These are phyloP conservation scores for Exutisphaerella laricina DNA, from an alignment of 2,329 filamentous ascomycete genomes.

Conservation along the genomic window DNA sequence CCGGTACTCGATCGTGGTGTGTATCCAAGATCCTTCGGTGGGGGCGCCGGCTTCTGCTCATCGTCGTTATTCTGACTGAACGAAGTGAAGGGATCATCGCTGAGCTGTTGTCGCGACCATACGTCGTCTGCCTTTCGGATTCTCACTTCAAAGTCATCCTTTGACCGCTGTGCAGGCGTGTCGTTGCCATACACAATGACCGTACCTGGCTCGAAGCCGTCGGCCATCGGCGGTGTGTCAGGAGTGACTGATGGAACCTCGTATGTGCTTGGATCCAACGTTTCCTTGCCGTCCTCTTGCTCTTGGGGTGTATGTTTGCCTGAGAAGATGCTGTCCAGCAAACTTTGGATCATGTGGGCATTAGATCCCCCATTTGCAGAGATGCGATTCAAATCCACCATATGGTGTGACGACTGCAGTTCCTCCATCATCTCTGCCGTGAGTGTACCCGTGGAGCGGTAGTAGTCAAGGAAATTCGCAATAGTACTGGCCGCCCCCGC, in stretches of 20 bases:
- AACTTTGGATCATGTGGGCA: constrained; percentile 31
- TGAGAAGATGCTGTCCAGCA: constrained; percentile 31
- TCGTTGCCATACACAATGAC: constrained; percentile 29
- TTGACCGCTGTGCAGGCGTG: constrained; percentile 4
- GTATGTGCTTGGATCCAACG: constrained; percentile 23
- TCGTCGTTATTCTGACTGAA: constrained; percentile 24
- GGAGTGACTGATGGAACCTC: constrained; percentile 30
- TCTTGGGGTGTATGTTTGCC: constrained; percentile 10
- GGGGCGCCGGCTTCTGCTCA: constrained; percentile 37
- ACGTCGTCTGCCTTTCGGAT: constrained; percentile 30
- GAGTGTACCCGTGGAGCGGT: constrained; percentile 28
- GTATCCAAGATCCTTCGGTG: constrained; percentile 40
- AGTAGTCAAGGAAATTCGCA: constrained; percentile 27
- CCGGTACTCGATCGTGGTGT: constrained; percentile 31
- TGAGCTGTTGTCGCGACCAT: constrained; percentile 30
- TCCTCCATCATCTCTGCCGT: constrained; percentile 31
- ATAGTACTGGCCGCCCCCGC: constrained; percentile 11
- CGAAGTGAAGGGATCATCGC: constrained; percentile 20
- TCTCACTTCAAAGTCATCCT: constrained; percentile 28
- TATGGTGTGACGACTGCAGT: constrained; percentile 28
- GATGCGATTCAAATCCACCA: constrained; percentile 29
- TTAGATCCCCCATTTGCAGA: constrained; percentile 33
- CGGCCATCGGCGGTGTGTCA: constrained; percentile 29
- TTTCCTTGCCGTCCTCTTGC: constrained; percentile 14
- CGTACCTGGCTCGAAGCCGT: constrained; percentile 25